Evolutionary conservation across 2,329 filamentous ascomycete genomes (phyloP).

Genomic region (Tolypocladium ovalisporum): DNA sequence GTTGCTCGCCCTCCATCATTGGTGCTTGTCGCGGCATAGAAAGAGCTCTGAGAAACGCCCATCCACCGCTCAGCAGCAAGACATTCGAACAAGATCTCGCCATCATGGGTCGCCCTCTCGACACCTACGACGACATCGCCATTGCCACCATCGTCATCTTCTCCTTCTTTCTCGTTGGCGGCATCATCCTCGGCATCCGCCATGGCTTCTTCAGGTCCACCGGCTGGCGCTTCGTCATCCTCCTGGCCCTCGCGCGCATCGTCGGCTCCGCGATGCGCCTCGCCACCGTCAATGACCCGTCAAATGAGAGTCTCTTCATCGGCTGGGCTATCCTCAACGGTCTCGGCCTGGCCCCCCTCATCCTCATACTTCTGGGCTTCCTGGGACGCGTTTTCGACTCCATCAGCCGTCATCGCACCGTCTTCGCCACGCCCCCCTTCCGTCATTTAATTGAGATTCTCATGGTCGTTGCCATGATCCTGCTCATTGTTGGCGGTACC

Average conservation of each 20-base stretch:
- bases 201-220: slow-evolving; percentile 45
- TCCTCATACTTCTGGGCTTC: slow-evolving; percentile 28
- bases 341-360: slow-evolving; percentile 30
- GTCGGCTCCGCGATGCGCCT: slow-evolving; percentile 36
- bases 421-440: slow-evolving; percentile 15
- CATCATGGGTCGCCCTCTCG: slow-evolving; percentile 11
- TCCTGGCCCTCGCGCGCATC: slow-evolving; percentile 47
- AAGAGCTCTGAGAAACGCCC: background rate
- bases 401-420: slow-evolving; percentile 25
- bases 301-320: slow-evolving; percentile 23
- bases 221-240: slow-evolving; percentile 49
- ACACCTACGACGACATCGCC: slow-evolving; percentile 19
- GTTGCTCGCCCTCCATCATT: background rate
- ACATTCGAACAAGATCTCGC: background rate
- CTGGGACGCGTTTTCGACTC: slow-evolving; percentile 32
- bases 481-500: slow-evolving; percentile 21
- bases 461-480: slow-evolving; percentile 26
- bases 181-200: slow-evolving; percentile 30
- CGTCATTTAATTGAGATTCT: slow-evolving; percentile 28
- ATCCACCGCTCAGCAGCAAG: background rate
- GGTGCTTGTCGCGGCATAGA: background rate
- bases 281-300: slow-evolving; percentile 36
- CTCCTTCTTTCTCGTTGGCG: slow-evolving; percentile 14
- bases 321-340: slow-evolving; percentile 21
- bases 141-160: slow-evolving; percentile 21